Base-by-base conservation (phyloP, 2,329 filamentous ascomycete genomes). In the Aspergillus fructus region DNA sequence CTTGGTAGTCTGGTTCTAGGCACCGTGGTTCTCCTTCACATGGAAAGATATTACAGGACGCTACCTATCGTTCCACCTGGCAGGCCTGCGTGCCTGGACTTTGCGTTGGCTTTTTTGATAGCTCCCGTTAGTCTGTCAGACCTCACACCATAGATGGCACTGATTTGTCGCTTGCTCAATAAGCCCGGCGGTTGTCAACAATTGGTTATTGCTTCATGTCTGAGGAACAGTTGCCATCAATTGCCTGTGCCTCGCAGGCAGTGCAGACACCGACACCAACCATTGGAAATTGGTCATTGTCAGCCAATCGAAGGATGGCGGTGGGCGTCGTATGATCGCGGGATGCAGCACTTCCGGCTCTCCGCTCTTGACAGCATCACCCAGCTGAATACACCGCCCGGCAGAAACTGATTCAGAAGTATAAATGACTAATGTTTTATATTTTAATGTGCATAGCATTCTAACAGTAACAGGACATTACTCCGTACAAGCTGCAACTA, bases 291-390 rank as follows among this genome's bases (percentile, higher is more conserved):
- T 47, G 53, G 6, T 51, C 49, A 58, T 24, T 33, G 51, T 49
- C 39, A 56, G 53, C 58, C 60, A 62, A 60, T 58, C 39, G 48
- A 33, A 42, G 42, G 39, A 37, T 46, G 47, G 58, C 48, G 37
- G 53, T 46, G 49, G 47, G 37, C 56, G 62, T 66, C 66, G 68
- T 70, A 71, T 71, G 68, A 71, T 71, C 69, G 64, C 68, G 68
- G 69, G 63, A 64, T 48, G 45, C 53, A 55, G 62, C 56, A 49
- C 56, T 70, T 70, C 68, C 68, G 43, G 43, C 41, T 34, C 11
- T 27, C 40, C 30, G 33, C 30, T 45, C 12, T 27, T 45, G 42
- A 45, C 42, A 8, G 3, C 27, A 30, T 30, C 9, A 4, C 9
- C 27, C 27, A 30, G 9, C 8, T 11, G 8, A 11, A 8, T 30